A percentile compares a stretch with the other conserved stretches of the same genome.
Evolutionary conservation across 257 asterid species (phyloP).

Genomic region (Plantago ovata): DNA sequence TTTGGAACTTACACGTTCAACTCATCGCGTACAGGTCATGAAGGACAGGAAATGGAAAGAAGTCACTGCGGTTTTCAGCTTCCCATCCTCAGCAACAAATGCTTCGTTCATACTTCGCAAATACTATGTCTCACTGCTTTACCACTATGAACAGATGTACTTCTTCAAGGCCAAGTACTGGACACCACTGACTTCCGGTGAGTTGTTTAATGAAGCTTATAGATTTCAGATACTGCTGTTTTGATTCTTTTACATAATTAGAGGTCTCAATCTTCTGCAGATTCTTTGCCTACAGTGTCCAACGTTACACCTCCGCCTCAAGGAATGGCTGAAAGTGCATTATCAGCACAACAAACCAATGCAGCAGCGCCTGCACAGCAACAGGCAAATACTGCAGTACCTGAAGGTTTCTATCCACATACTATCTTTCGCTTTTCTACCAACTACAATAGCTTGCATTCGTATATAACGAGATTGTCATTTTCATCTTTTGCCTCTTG

Average conservation of each 20-base stretch:
- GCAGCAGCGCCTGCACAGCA: conserved; percentile 21
- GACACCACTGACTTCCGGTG: conserved; percentile 57
- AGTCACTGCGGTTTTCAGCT: conserved; percentile 56
- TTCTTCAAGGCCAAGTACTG: conserved; percentile 59
- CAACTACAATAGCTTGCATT: neutral
- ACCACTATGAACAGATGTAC: conserved; percentile 80
- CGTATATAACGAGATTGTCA: neutral
- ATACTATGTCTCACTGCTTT: conserved; percentile 62
- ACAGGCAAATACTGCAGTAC: conserved; percentile 19
- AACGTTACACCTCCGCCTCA: conserved; percentile 24
- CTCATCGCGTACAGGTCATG: conserved; percentile 42
- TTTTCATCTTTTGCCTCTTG: conserved; percentile 9
- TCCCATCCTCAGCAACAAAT: conserved; percentile 86
- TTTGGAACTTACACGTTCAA: neutral
- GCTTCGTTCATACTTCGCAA: conserved; percentile 87
- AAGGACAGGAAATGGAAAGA: conserved; percentile 80
- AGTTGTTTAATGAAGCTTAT: conserved; percentile 2
- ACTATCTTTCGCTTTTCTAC: neutral
- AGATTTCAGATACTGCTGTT: neutral
- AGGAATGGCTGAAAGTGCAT: conserved; percentile 18
- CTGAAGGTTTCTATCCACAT: conserved; percentile 33
- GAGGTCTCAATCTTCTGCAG: conserved; percentile 28
- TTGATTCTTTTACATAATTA: neutral
- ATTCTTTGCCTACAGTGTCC: conserved; percentile 34
- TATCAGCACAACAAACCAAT: conserved; percentile 22